Evolutionary conservation across 2,329 filamentous ascomycete genomes (phyloP).

Genomic region (Xylaria sp.): DNA sequence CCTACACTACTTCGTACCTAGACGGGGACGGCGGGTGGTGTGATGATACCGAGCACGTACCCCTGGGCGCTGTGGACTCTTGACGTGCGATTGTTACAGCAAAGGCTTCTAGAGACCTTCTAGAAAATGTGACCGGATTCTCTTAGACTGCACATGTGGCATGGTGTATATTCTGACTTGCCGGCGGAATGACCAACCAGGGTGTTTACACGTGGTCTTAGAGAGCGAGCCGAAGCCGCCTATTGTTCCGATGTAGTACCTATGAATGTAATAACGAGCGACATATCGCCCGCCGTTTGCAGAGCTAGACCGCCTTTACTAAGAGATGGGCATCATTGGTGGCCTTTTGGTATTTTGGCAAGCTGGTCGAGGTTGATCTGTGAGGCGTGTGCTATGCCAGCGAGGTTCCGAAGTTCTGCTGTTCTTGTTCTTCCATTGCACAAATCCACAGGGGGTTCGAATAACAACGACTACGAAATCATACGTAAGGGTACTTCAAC

Average conservation of each 20-base stretch:
- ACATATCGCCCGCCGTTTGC: not conserved
- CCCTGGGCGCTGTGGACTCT: constrained; percentile 15
- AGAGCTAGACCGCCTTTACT: not conserved
- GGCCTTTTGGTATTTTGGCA: not conserved
- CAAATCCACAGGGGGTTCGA: constrained; percentile 2
- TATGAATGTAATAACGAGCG: not conserved
- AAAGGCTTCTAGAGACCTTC: constrained; percentile 28
- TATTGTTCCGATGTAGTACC: not conserved
- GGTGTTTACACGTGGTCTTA: constrained; percentile 14
- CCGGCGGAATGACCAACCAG: not conserved
- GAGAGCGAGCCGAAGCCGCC: not conserved
- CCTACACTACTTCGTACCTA: not conserved
- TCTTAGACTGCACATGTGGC: not conserved
- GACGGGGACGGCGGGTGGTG: constrained; percentile 6
- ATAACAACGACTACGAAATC: not conserved
- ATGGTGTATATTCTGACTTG: not conserved
- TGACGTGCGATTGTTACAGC: constrained; percentile 3
- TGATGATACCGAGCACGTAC: constrained; percentile 14
- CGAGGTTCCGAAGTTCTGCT: not conserved
- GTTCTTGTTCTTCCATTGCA: not conserved
- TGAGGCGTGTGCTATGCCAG: too few species aligned
- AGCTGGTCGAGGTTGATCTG: not conserved
- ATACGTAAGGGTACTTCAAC: not conserved
- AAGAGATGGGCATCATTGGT: not conserved
- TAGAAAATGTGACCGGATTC: constrained; percentile 12